Conservation (phyloP, 768 basidiomycete genomes). For the Tulasnella sp. region DNA sequence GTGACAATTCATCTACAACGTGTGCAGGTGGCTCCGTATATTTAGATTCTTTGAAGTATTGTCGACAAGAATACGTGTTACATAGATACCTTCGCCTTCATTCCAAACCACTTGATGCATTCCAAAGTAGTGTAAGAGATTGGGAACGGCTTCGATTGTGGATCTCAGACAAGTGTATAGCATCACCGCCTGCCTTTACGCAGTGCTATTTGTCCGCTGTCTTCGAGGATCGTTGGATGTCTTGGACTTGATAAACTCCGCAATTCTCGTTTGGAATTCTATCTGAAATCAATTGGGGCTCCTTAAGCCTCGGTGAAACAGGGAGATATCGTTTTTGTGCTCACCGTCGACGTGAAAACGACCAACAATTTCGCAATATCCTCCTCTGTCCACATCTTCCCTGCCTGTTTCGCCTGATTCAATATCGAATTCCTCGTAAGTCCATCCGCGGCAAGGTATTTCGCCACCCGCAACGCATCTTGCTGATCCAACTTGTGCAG, state of each 20-base stretch:
- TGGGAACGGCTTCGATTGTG: too few species aligned
- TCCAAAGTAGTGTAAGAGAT: too few species aligned
- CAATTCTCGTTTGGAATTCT: background rate
- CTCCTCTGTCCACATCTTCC: background rate
- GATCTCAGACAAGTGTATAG: too few species aligned
- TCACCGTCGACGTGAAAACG: background rate
- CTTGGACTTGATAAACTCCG: background rate
- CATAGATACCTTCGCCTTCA: too few species aligned
- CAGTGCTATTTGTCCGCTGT: too few species aligned
- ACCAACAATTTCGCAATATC: background rate
- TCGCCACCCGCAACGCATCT: background rate
- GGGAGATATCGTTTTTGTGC: background rate
- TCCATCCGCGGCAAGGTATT: constrained; percentile 3
- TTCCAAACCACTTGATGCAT: too few species aligned
- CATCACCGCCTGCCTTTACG: too few species aligned
- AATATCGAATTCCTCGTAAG: background rate
- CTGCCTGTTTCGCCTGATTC: background rate
- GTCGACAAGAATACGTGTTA: too few species aligned
- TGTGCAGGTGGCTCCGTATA: too few species aligned
- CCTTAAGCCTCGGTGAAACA: background rate
- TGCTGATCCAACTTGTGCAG: background rate
- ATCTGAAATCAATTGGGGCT: background rate
- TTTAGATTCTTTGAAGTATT: too few species aligned
- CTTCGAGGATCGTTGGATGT: background rate
- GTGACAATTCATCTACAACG: too few species aligned